A percentile compares a stretch with the other conserved stretches of the same genome.
Evolutionary conservation across 352 stramenopile genomes (phyloP).

Genomic region (Phytophthora crassamura): DNA sequence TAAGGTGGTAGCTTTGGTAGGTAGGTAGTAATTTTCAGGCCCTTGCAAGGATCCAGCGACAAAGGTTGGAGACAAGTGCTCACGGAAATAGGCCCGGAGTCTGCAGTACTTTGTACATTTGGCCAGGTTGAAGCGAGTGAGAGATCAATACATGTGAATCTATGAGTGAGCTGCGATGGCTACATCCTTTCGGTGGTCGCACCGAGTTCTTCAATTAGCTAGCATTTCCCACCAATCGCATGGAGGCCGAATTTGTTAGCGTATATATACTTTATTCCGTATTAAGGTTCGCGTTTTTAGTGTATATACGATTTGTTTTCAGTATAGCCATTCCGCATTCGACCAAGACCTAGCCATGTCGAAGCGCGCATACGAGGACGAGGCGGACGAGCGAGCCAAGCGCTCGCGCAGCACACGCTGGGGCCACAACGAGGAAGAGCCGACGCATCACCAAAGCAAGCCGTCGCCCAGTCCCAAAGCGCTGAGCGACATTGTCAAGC

Average conservation of each 20-base stretch:
- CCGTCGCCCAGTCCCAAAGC: conserved; percentile 27
- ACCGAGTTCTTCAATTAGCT: too few species aligned
- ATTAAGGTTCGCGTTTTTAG: too few species aligned
- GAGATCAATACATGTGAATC: conserved; percentile 13
- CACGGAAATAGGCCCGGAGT: conserved; percentile 24
- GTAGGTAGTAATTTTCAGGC: conserved; percentile 8
- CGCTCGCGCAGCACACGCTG: conserved; percentile 50
- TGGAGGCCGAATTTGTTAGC: too few species aligned
- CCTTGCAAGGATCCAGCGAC: conserved; percentile 7
- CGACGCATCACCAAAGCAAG: conserved; percentile 1
- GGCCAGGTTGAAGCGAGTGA: neutral
- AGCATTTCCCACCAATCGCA: too few species aligned
- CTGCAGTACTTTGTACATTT: conserved; percentile 11
- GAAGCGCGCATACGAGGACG: conserved; percentile 32
- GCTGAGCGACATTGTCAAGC: conserved; percentile 69
- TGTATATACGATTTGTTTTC: too few species aligned
- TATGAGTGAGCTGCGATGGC: neutral
- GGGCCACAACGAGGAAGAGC: conserved; percentile 30
- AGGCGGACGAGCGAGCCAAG: conserved; percentile 30
- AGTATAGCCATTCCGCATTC: too few species aligned
- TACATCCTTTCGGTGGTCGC: conserved; percentile 14
- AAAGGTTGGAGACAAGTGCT: conserved; percentile 2
- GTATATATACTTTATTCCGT: too few species aligned
- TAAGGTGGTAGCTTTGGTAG: conserved; percentile 8
- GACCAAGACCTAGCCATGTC: conserved; percentile 7